Conservation (phyloP, 768 basidiomycete species). For the Naganishia friedmannii region DNA sequence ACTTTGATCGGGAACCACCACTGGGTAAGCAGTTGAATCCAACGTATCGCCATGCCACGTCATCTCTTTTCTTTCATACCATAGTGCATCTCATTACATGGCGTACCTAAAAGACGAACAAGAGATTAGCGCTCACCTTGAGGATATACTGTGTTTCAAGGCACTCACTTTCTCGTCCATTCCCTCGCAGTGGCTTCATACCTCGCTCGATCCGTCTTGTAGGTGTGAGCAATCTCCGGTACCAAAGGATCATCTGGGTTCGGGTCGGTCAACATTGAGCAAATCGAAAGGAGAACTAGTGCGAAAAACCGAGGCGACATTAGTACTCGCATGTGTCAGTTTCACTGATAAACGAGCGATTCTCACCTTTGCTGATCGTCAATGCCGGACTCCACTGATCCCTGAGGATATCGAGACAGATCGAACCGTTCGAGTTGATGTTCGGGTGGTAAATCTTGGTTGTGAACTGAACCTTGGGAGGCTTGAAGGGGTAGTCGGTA, state of each 20-base stretch:
- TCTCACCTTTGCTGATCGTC: slow-evolving; percentile 80
- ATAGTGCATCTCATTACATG: slow-evolving; percentile 16
- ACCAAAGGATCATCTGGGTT: slow-evolving; percentile 99
- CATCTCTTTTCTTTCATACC: slow-evolving; percentile 20
- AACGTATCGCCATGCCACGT: slow-evolving; percentile 18
- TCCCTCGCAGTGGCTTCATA: slow-evolving; percentile 98
- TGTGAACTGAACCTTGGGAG: slow-evolving; percentile 98
- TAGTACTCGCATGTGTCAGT: neutral
- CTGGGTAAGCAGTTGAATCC: slow-evolving; percentile 16
- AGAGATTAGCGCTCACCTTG: neutral
- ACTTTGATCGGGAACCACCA: neutral
- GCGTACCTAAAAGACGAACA: slow-evolving; percentile 25
- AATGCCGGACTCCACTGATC: slow-evolving; percentile 99
- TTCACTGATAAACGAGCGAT: neutral
- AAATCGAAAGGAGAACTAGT: slow-evolving; percentile 90
- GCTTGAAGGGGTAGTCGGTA: slow-evolving; percentile 99
- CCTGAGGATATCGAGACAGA: slow-evolving; percentile 95
- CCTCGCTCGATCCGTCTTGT: slow-evolving; percentile 96
- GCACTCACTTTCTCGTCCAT: slow-evolving; percentile 91
- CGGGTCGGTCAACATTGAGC: slow-evolving; percentile 98
- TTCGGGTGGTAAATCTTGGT: slow-evolving; percentile 99
- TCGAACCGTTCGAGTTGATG: slow-evolving; percentile 99
- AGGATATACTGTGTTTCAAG: neutral
- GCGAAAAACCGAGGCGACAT: slow-evolving; percentile 1
- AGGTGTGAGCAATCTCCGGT: slow-evolving; percentile 95